Conservation (phyloP, 1,139 yeast species). For the Geotrichum aggregatum region DNA sequence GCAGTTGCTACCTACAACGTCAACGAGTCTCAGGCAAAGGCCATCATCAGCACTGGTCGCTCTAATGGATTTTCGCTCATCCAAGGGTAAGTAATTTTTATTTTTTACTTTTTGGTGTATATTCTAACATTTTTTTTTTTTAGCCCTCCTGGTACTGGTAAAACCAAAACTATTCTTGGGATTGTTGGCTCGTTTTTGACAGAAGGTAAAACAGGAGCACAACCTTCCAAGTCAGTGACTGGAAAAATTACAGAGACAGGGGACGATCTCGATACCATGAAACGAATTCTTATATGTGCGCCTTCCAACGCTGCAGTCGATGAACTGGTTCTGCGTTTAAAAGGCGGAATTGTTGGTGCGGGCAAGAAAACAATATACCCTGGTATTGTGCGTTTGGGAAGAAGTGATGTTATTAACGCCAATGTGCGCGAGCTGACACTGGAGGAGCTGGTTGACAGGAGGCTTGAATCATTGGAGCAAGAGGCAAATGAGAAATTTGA, state of each 20-base stretch:
- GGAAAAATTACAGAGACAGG: slow-evolving; percentile 34
- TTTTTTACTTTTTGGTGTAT: slow-evolving; percentile 1
- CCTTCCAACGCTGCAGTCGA: slow-evolving; percentile 99
- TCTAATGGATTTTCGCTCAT: slow-evolving; percentile 79
- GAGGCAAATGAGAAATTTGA: slow-evolving; percentile 42
- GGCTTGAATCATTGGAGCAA: slow-evolving; percentile 47
- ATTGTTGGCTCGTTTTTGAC: slow-evolving; percentile 76
- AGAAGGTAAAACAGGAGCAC: slow-evolving; percentile 38
- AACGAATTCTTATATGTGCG: slow-evolving; percentile 80
- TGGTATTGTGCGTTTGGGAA: slow-evolving; percentile 79
- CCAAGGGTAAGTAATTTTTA: slow-evolving; percentile 57
- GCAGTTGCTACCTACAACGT: slow-evolving; percentile 50
- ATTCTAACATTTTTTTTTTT: slow-evolving; percentile 7
- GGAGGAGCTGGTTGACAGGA: slow-evolving; percentile 79
- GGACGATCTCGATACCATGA: slow-evolving; percentile 34
- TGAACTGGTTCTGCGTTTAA: slow-evolving; percentile 83
- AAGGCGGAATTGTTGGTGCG: slow-evolving; percentile 58
- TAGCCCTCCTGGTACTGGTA: slow-evolving; percentile 93
- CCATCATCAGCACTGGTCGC: slow-evolving; percentile 68
- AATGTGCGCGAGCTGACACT: slow-evolving; percentile 79
- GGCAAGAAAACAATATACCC: slow-evolving; percentile 61
- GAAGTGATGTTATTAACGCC: slow-evolving; percentile 81
- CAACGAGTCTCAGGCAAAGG: slow-evolving; percentile 85
- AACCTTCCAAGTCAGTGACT: slow-evolving; percentile 34
- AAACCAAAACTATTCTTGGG: slow-evolving; percentile 92